Conservation (phyloP, 305 asterid genomes). For the Rubia peregrina region DNA sequence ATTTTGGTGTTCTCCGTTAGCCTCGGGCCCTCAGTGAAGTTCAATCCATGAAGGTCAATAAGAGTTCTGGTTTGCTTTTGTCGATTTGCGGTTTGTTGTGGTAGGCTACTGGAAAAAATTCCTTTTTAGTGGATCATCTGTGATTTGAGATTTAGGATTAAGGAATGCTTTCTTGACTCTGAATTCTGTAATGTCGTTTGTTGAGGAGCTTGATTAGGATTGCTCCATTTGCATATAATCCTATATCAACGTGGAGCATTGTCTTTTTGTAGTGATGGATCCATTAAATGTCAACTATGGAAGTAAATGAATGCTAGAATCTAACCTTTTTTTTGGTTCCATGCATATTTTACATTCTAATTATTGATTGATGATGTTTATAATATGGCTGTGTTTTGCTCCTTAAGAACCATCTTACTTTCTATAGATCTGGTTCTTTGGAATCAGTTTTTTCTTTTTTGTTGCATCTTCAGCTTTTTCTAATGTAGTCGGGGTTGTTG, state of each 20-base stretch:
- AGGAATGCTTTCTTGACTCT: not conserved
- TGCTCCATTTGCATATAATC: not conserved
- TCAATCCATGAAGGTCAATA: not conserved
- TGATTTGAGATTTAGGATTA: not conserved
- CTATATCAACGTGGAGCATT: not conserved
- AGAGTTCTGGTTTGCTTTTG: not conserved
- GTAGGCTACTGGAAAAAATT: not conserved
- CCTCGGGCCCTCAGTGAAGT: not conserved
- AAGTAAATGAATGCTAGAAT: not conserved
- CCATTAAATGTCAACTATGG: not conserved
- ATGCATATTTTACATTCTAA: not conserved
- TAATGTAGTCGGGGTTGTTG: slow-evolving; percentile 12
- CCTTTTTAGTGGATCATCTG: not conserved
- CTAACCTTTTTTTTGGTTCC: not conserved
- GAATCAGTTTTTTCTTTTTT: not conserved
- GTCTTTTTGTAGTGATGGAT: not conserved
- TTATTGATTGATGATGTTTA: not conserved
- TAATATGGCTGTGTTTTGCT: too few relatives aligned
- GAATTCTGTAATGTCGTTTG: not conserved
- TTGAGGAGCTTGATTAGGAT: not conserved
- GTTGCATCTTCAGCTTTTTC: not conserved
- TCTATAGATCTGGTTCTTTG: not conserved
- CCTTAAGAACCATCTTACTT: not conserved
- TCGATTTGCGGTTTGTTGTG: not conserved
- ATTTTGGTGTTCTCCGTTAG: not conserved